phyloP scores from a whole-genome alignment of 2,329 filamentous ascomycete genomes.

The Coleophoma crateriformis region DNA sequence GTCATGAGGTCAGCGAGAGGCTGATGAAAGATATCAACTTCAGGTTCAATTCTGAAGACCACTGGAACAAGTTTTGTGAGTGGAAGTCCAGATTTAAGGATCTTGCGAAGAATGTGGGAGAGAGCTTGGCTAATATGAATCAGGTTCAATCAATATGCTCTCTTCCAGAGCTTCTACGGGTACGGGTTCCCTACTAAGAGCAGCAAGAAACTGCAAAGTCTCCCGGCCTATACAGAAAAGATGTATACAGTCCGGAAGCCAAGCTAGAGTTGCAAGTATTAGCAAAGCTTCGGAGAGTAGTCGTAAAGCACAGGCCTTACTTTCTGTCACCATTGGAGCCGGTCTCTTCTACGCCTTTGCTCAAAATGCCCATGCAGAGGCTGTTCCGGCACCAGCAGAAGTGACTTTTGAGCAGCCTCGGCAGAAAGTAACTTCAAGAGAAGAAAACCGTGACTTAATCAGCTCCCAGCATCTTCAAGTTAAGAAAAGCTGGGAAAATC shows the following conservation, averaged over 20 bases:
- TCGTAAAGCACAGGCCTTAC: conserved; percentile 11
- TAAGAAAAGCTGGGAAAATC: conserved; percentile 73
- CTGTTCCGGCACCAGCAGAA: conserved; percentile 35
- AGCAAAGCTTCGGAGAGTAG: conserved; percentile 5
- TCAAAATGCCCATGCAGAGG: conserved; percentile 20
- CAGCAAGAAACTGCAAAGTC: conserved; percentile 6
- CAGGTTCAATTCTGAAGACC: background rate
- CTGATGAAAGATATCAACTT: no score
- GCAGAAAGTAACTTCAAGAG: conserved; percentile 51
- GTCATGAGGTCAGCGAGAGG: no score
- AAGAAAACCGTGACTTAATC: conserved; percentile 70
- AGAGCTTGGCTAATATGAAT: no score
- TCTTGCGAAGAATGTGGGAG: no score
- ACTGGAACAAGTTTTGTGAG: background rate
- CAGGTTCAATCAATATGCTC: conserved; percentile 11
- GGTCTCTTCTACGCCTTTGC: conserved; percentile 19
- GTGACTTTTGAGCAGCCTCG: conserved; percentile 65
- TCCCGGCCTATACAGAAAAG: conserved; percentile 9
- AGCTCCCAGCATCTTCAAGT: conserved; percentile 86
- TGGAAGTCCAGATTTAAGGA: no score
- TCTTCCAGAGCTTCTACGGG: conserved; percentile 7
- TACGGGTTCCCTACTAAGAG: conserved; percentile 6
- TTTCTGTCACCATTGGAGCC: conserved; percentile 16
- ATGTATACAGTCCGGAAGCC: conserved; percentile 12
- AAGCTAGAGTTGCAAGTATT: conserved; percentile 9